Percentiles rank a stretch among this genome's conserved stretches.
Evolutionary conservation across 1,284 basidiomycete species (phyloP).

Genomic region (Farysia itapuensis): DNA sequence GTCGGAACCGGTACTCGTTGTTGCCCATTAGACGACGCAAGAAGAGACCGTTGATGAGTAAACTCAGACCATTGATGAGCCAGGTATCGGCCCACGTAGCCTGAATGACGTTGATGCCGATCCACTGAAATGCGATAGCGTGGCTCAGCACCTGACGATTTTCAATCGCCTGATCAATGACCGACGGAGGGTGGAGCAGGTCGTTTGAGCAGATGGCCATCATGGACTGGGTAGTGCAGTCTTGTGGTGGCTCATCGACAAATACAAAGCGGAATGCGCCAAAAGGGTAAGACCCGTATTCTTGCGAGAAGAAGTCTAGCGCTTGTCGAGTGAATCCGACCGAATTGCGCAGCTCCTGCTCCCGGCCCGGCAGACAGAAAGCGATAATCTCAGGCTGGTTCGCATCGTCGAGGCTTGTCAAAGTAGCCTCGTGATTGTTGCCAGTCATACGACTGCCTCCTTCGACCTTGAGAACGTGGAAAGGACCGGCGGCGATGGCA

Average conservation of each 20-base stretch:
- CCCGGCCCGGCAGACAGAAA: conserved; percentile 83
- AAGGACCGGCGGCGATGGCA: conserved; percentile 91
- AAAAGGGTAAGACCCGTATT: conserved; percentile 96
- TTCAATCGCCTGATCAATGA: conserved; percentile 92
- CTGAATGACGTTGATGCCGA: conserved; percentile 93
- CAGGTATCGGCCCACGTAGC: conserved; percentile 93
- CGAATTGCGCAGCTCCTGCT: conserved; percentile 71
- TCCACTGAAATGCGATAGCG: conserved; percentile 86
- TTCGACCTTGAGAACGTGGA: conserved; percentile 61
- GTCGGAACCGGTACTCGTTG: conserved; percentile 93
- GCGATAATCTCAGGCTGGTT: conserved; percentile 82
- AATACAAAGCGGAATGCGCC: conserved; percentile 90
- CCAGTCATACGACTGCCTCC: conserved; percentile 62
- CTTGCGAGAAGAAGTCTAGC: conserved; percentile 86
- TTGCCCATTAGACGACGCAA: conserved; percentile 85
- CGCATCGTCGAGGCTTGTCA: conserved; percentile 19
- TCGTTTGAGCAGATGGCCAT: conserved; percentile 80
- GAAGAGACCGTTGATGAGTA: conserved; percentile 88
- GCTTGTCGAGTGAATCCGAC: conserved; percentile 79
- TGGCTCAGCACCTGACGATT: conserved; percentile 83
- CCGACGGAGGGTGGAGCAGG: conserved; percentile 80
- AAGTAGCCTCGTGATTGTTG: conserved; percentile 58
- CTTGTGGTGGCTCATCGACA: conserved; percentile 73
- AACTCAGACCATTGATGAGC: conserved; percentile 88
- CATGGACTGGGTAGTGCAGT: conserved; percentile 79